Conservation (phyloP, 768 basidiomycete species). For the Trametes cinnabarina region DNA sequence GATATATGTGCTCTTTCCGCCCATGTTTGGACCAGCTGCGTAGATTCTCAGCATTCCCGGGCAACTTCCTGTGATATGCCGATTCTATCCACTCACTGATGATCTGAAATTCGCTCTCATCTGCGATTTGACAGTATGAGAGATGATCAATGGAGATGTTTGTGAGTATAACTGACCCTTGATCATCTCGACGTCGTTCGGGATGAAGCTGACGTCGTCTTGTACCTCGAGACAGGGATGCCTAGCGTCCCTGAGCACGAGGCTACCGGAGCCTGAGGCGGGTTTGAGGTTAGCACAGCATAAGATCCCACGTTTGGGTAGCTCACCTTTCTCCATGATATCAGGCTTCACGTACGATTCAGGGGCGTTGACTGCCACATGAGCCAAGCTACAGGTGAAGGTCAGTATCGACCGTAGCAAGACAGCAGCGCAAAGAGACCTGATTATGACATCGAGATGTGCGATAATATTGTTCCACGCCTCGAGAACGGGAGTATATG, state of each 20-base stretch:
- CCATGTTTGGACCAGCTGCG: conserved; percentile 95
- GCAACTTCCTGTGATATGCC: not conserved
- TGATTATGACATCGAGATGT: conserved; percentile 86
- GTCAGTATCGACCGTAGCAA: not conserved
- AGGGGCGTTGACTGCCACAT: conserved; percentile 84
- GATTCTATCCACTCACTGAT: conserved; percentile 59
- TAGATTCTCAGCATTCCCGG: too few relatives aligned
- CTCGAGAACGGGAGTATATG: conserved; percentile 89
- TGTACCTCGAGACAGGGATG: conserved; percentile 98
- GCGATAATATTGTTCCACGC: conserved; percentile 80
- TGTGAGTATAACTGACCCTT: conserved; percentile 50
- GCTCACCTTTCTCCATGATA: conserved; percentile 69
- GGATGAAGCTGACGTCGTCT: conserved; percentile 91
- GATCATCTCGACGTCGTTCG: conserved; percentile 94
- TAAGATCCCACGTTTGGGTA: too few relatives aligned
- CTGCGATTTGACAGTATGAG: conserved; percentile 34
- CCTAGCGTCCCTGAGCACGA: conserved; percentile 80
- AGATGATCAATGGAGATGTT: not conserved
- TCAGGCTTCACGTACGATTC: conserved; percentile 87
- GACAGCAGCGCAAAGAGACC: conserved; percentile 43
- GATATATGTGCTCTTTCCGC: conserved; percentile 97
- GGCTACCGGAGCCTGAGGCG: conserved; percentile 66
- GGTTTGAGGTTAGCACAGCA: too few relatives aligned
- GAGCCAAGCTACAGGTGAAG: conserved; percentile 66
- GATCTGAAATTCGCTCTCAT: conserved; percentile 89